Evolutionary conservation across 768 basidiomycete species (phyloP).

Genomic region (Cantharellus cinnabarinus): DNA sequence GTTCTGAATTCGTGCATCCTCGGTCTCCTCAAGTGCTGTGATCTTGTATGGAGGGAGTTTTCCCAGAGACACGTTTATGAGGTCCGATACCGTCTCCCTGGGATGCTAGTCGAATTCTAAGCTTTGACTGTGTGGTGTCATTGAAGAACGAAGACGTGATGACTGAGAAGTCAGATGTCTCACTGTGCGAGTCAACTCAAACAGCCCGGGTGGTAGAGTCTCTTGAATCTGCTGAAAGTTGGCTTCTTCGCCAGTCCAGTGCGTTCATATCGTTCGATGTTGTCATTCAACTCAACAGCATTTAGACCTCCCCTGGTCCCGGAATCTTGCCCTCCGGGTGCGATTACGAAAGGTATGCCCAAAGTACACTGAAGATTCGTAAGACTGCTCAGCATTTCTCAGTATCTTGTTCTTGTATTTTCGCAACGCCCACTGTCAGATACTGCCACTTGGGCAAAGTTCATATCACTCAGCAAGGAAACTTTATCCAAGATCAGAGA

Average conservation of each 20-base stretch:
- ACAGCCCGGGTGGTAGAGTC: conserved; percentile 30
- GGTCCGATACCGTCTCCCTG: conserved; percentile 26
- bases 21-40: conserved; percentile 61
- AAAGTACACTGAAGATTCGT: background rate
- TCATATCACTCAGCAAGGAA: conserved; percentile 1
- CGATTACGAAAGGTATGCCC: conserved; percentile 12
- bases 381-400: background rate
- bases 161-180: conserved; percentile 69
- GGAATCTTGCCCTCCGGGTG: conserved; percentile 10
- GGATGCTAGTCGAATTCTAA: background rate
- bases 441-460: background rate
- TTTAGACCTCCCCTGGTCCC: conserved; percentile 7
- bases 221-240: conserved; percentile 40
- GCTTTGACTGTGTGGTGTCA: conserved; percentile 2
- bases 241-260: conserved; percentile 25
- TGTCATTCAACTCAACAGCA: background rate
- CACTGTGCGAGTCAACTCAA: conserved; percentile 43
- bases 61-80: conserved; percentile 57
- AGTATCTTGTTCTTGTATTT: conserved; percentile 9
- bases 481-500: background rate
- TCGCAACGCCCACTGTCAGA: conserved; percentile 3
- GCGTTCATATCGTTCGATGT: background rate
- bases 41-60: conserved; percentile 64
- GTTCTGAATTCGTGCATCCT: conserved; percentile 48
- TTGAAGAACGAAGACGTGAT: conserved; percentile 71